phyloP scores from a whole-genome alignment of 108 stramenopile species.

The Phaeodactylum tricornutum region DNA sequence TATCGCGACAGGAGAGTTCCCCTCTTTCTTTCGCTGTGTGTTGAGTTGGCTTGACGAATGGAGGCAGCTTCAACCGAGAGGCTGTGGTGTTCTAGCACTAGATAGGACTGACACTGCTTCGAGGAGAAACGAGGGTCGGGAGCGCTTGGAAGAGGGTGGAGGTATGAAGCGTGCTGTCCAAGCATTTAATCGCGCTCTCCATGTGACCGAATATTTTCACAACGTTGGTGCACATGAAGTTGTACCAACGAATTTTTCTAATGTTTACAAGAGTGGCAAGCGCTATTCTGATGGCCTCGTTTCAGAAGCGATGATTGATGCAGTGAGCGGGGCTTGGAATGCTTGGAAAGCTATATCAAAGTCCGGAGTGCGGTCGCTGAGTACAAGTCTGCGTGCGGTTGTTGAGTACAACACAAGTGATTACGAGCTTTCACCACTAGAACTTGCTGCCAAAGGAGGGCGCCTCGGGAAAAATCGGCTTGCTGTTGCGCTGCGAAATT shows the following conservation, averaged over 20 bases:
- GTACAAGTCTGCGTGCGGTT: constrained; percentile 25
- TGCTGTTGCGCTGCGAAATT: constrained; percentile 31
- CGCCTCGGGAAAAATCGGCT: not conserved
- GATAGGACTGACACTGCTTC: not conserved
- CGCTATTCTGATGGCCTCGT: constrained; percentile 16
- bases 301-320: not conserved
- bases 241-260: too few species aligned
- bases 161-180: not conserved
- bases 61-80: constrained; percentile 45
- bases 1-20: constrained; percentile 6
- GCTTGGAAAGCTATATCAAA: constrained; percentile 23
- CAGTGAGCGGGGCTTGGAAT: constrained; percentile 24
- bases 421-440: not conserved
- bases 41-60: constrained; percentile 59
- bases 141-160: not conserved
- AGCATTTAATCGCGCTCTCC: constrained; percentile 11
- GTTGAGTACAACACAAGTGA: constrained; percentile 24
- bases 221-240: not conserved
- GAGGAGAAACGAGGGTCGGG: not conserved
- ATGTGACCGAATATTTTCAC: not conserved
- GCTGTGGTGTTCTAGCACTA: constrained; percentile 34
- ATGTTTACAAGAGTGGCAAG: constrained; percentile 2
- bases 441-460: not conserved
- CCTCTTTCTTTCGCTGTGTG: constrained; percentile 53
- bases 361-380: constrained; percentile 15